Evolutionary conservation across 208 protist species (phyloP), one percentile per base, ranked within the genome.

Genomic region (Leishmania gerbilli): DNA sequence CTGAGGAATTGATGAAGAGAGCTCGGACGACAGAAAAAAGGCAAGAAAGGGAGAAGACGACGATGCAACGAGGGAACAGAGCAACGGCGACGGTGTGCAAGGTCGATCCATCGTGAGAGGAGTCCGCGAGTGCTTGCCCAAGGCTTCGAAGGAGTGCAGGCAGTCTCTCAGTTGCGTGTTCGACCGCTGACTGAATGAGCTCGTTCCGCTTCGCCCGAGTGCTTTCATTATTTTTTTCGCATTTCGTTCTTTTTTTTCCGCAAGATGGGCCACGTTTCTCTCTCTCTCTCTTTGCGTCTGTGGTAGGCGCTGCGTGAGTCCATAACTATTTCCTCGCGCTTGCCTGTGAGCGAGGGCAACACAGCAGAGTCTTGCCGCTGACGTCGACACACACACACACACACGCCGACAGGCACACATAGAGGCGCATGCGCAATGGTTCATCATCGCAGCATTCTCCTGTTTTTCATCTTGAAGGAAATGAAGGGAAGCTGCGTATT

Each of bases 331-430:
- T 60, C 62, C 47, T 60, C 17, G 42, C 53, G 40, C 21, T 21
- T 31, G 58, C 9, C 21, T 47, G 62, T 79, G 79, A 49, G 37
- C 55, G 74, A 78, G 21, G 72, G 76, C 17, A 76, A 72, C 19
- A 83, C 42, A 60, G 55, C 31, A 40, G 49, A 58, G 49, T 7
- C n/a, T 13, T 55, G n/a, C 71, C n/a, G 19, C 53, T 31, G 8
- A 34, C n/a, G 49, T 40, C 47, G 34, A 58, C 7, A 21, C 40
- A 21, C 71, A 58, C 47, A 11, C 47, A 24, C 42, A 37, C 67
- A 37, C 71, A 58, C n/a, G 8, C 13, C 1, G 19, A 11, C 47
- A 75, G 58, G 47, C 31, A 37, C 45, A 37, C 45, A 37, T 1
- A 40, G 21, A 40, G 7, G 40, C 19, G 17, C 21, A 49, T 71